Conservation (phyloP, 805 yeast genomes). For the Ogataea allantospora region DNA sequence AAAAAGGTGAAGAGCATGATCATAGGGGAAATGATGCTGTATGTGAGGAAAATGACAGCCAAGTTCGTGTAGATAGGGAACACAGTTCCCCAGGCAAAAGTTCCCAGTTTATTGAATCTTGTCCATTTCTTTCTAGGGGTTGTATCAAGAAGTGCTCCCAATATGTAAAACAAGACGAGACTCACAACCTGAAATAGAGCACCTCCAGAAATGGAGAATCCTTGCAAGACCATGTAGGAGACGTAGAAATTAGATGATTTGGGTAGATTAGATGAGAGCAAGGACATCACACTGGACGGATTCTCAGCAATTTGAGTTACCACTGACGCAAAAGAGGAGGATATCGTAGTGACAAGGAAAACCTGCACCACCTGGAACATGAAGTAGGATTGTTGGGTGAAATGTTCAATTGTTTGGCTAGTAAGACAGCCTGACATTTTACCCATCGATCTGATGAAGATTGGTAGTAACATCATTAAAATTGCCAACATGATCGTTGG, state of each 20-base stretch:
- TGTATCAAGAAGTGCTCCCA: conserved; percentile 55
- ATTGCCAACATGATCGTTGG: conserved; percentile 67
- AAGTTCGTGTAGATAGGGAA: conserved; percentile 76
- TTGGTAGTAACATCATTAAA: conserved; percentile 66
- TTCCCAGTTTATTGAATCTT: conserved; percentile 53
- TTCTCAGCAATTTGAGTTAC: conserved; percentile 59
- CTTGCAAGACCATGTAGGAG: conserved; percentile 67
- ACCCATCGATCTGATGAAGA: conserved; percentile 62
- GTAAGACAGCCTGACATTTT: conserved; percentile 58
- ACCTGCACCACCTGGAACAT: conserved; percentile 71
- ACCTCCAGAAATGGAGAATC: conserved; percentile 64
- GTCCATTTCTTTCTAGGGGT: conserved; percentile 68
- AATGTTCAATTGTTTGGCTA: conserved; percentile 55
- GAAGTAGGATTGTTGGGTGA: conserved; percentile 66
- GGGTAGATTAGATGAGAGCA: conserved; percentile 69
- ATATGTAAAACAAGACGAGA: conserved; percentile 54
- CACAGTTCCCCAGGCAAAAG: conserved; percentile 68
- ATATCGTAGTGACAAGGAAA: conserved; percentile 65
- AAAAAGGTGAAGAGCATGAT: conserved; percentile 70
- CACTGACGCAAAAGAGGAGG: conserved; percentile 70
- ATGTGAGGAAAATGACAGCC: conserved; percentile 66
- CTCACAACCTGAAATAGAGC: conserved; percentile 61
- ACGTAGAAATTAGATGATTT: conserved; percentile 71
- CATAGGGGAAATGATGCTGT: conserved; percentile 76
- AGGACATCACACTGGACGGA: conserved; percentile 55